Base-by-base conservation (phyloP, 306 rosid species). In the Cercis canadensis region DNA sequence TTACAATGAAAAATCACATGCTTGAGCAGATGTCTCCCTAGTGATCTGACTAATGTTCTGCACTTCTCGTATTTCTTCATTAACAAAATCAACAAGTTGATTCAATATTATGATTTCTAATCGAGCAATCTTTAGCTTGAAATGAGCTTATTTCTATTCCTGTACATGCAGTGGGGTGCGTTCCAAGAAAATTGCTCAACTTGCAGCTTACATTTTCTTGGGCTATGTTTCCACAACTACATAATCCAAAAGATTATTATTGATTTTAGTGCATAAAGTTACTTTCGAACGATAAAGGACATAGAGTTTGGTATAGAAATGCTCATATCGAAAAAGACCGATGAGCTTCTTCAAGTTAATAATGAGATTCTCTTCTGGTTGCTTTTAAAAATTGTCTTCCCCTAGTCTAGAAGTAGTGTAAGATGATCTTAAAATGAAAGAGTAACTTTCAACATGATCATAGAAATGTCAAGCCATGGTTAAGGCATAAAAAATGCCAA, bases 111-210 rank as follows among this genome's bases (percentile, higher is more conserved):
- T 74, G 56, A 44, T 60, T 62, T 69, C 51, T 5, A 11, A 31
- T 37, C 3, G 39, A 67, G 58, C 34, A 76, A 49, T 52, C 77
- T 72, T 81, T 74, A 3, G 62, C 81, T 81, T 87, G 36, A 84
- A 75, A 71, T 65, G 21, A 79, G 69, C 50, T 60, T 19, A 78
- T 72, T 79, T 82, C 85, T 51, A 64, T 51, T 57, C 74, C 8
- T 14, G 72, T 60, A 53, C 32, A 45, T 54, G 21, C 19, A n/a
- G 29, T 52, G 40, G 61, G 55, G 74, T 75, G 87, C 59, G 47
- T 67, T 59, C 62, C 63, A 79, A 81, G 83, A 58, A 67, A 67
- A 21, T 74, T 67, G 17, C 37, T 57, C 74, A 40, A 54, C 81
- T 74, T 67, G 64, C 55, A 45, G 19, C 19, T 47, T 50, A 37